Base-by-base conservation (phyloP, 2,329 filamentous ascomycete genomes). In the Hirsutella thompsonii region DNA sequence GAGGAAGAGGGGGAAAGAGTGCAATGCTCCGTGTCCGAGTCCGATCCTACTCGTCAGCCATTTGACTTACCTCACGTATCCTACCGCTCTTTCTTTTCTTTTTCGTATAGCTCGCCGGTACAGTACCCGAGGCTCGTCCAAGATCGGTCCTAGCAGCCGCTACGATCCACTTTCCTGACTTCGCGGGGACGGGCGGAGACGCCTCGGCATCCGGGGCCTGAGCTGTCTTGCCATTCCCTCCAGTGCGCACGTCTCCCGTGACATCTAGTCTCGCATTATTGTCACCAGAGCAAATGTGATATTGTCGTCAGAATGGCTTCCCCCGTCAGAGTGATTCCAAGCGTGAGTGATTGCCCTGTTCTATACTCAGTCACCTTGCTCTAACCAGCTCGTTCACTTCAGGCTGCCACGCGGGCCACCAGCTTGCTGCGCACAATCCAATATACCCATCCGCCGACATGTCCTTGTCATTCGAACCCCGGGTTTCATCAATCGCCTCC, bases 401-500 rank as follows among this genome's bases (percentile, higher is more conserved):
- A 78, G 76, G 69, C 72, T 49, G 74, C 77, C 23, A 68, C 72
- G 37, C 70, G 80, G 49, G 85, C 85, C 14, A 65, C 79, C 44
- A 84, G 73, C 50, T 72, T 90, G 38, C 79, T 96, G 38, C 81
- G 85, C 41, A 89, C 90, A n/a, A 79, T 98, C 42, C 90, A 94
- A 61, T 93, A 82, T 59, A 83, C 82, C 2, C 90, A 92, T 58
- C 88, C 86, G 43, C 87, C 87, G 5, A 79, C 74, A 40, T 95
- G 89, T 56, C 92, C 92, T 1, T 96, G 92, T 62, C 92, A 98
- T 58, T 83, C 84, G 35, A 95, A 94, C 53, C 86, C 88, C 10
- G 74, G 74, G 40, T 79, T 90, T 57, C 83, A 90, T 51, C 79
- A 89, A 59, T 50, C 72, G 32, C 70, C 70, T 33, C 64, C 75